Conservation (phyloP, 2,329 filamentous ascomycete genomes). For the Emydomyces testavorans region DNA sequence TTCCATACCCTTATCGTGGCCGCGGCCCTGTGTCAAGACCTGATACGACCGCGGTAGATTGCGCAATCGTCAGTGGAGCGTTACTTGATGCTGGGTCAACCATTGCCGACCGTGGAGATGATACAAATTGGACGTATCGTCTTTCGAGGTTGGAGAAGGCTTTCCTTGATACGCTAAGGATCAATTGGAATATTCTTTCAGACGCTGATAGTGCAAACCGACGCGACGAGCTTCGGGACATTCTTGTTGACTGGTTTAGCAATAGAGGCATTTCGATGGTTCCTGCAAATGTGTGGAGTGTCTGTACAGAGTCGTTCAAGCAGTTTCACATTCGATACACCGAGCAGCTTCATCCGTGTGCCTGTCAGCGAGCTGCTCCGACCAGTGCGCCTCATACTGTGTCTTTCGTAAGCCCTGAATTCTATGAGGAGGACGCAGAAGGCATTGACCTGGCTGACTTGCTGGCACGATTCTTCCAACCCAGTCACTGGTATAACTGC, state of each 20-base stretch:
- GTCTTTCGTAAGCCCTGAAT: conserved; percentile 15
- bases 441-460: conserved; percentile 19
- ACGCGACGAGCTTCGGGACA: conserved; percentile 3
- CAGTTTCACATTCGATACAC: conserved; percentile 12
- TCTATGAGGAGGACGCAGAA: conserved; percentile 10
- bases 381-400: background rate
- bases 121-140: background rate
- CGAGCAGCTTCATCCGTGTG: conserved; percentile 1
- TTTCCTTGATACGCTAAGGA: conserved; percentile 6
- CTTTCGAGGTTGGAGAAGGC: conserved; percentile 2
- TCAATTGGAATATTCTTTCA: conserved; percentile 8
- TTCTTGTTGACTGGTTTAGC: background rate
- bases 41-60: conserved; percentile 24
- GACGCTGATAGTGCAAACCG: background rate
- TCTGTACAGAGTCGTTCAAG: conserved; percentile 6
- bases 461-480: conserved; percentile 18
- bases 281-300: conserved; percentile 10
- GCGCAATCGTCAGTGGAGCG: conserved; percentile 26
- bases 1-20: conserved; percentile 21
- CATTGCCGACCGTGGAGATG: conserved; percentile 20
- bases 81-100: conserved; percentile 31
- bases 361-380: background rate
- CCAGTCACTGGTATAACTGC: background rate
- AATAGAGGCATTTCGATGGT: background rate
- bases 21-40: conserved; percentile 24